Percentiles rank a stretch among this genome's conserved stretches.
Evolutionary conservation across 2,329 filamentous ascomycete genomes (phyloP).

Genomic region (Pseudodiploospora longispora): DNA sequence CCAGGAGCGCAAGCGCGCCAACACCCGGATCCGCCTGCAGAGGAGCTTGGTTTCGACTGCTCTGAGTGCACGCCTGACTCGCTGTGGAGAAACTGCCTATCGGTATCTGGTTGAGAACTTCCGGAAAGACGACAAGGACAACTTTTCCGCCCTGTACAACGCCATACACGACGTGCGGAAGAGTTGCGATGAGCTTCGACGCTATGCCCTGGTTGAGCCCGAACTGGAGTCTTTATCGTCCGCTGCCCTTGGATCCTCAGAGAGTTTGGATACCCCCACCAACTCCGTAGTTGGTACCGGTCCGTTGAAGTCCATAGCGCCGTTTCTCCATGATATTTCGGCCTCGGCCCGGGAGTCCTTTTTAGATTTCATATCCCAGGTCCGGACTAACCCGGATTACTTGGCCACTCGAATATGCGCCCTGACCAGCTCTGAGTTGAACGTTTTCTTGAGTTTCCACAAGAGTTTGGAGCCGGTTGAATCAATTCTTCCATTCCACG

Average conservation of each 20-base stretch:
- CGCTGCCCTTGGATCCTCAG: slow-evolving; percentile 34
- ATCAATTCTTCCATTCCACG: slow-evolving; percentile 68
- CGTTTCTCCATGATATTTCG: slow-evolving; percentile 67
- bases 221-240: slow-evolving; percentile 55
- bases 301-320: slow-evolving; percentile 34
- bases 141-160: slow-evolving; percentile 66
- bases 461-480: slow-evolving; percentile 74
- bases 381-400: slow-evolving; percentile 82
- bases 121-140: slow-evolving; percentile 69
- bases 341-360: slow-evolving; percentile 66
- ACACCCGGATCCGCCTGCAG: slow-evolving; percentile 65
- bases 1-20: slow-evolving; percentile 71
- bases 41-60: slow-evolving; percentile 67
- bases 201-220: slow-evolving; percentile 63
- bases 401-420: slow-evolving; percentile 73
- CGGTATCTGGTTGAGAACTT: slow-evolving; percentile 72
- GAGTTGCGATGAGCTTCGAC: slow-evolving; percentile 64
- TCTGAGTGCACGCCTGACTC: slow-evolving; percentile 63
- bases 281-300: slow-evolving; percentile 31
- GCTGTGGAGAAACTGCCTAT: slow-evolving; percentile 67
- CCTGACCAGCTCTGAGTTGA: slow-evolving; percentile 68
- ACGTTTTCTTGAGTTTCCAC: slow-evolving; percentile 69
- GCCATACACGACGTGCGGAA: slow-evolving; percentile 72
- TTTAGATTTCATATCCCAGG: slow-evolving; percentile 68
- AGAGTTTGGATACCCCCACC: slow-evolving; percentile 40